These are phyloP conservation scores for Neonothopanus nambi DNA, from an alignment of 1,284 basidiomycete genomes.

Conservation along the genomic window DNA sequence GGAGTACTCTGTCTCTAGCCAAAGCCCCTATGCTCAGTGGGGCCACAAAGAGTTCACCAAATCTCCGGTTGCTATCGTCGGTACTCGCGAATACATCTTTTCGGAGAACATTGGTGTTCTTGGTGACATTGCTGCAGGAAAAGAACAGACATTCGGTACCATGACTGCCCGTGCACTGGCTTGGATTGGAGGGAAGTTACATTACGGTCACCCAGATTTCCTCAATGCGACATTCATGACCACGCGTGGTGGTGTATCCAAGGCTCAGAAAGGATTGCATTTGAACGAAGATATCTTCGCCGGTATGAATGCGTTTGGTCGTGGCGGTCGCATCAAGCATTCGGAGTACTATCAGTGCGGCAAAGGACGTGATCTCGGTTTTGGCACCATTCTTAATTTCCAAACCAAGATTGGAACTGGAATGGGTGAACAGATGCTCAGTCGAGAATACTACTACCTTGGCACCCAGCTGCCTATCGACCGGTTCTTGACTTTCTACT, in stretches of 20 bases:
- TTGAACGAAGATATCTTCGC: constrained; percentile 99
- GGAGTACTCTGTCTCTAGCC: constrained; percentile 87
- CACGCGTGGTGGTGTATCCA: constrained; percentile 97
- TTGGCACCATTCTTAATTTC: constrained; percentile 99
- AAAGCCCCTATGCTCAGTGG: constrained; percentile 95
- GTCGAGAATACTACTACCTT: constrained; percentile 98
- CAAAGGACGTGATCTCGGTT: constrained; percentile 99
- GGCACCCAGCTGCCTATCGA: constrained; percentile 98
- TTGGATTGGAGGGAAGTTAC: constrained; percentile 98
- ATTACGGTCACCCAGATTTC: constrained; percentile 99
- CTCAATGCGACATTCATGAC: constrained; percentile 98
- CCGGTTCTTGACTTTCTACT: constrained; percentile 99
- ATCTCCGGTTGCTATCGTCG: constrained; percentile 95
- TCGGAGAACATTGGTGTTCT: constrained; percentile 99
- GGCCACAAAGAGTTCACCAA: constrained; percentile 91
- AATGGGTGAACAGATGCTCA: constrained; percentile 99
- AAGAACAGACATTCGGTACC: constrained; percentile 99
- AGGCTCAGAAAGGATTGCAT: constrained; percentile 98
- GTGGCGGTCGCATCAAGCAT: constrained; percentile 99
- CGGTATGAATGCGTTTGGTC: constrained; percentile 98
- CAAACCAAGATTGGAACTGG: constrained; percentile 99
- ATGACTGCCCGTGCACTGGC: constrained; percentile 95
- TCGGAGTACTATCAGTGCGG: constrained; percentile 99
- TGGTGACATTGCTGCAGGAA: constrained; percentile 98
- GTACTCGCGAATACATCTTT: constrained; percentile 99